Base-by-base conservation (phyloP, 1,139 yeast species). In the Entelexis paramagnoliae region DNA sequence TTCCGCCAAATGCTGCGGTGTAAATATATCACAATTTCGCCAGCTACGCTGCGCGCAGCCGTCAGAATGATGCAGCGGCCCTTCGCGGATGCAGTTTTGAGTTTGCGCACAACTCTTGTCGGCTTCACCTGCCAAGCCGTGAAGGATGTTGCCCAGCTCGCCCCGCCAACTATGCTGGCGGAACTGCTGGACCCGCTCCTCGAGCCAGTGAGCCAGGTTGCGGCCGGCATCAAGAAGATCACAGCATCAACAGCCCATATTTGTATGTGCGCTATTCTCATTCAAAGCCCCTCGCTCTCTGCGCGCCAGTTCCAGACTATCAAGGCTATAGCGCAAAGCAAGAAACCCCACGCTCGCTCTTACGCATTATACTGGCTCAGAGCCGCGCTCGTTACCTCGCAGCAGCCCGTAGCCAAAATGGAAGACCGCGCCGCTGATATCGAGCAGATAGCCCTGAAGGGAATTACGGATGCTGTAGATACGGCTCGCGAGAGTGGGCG, bases 61-160 rank as follows among this genome's bases (percentile, higher is more conserved):
- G 34, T 51, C 41, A 40, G 7, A 1, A 58, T 80, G 42, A 35
- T 54, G 30, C 65, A 77, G 2, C 87, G 79, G n/a, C 80, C 83
- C 10, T 75, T 89, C 2, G 70, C 77, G 51, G 88, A 86, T 59
- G 80, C 88, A 0, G 72, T 81, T 1, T 63, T 73, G 6, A 87
- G 97, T 0, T 71, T 91, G 51, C 73, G 99, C 62, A 91, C 99
- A 0, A 84, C 96, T 0, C 71, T 91, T 22, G 80, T 91, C 1
- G 71, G 80, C 2, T 77, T 83, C 60, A 85, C 89, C 0, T 83
- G 95, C 62, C 86, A 81, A 55, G 66, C 88, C 29, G 72, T 86
- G n/a, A 86, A 85, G 62, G 97, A 89, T 59, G 63, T 79, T 33
- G 79, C 82, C 0, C 71, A 77, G 13, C 64, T 74, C 7, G 62